A percentile compares a stretch with the other conserved stretches of the same genome.
These are phyloP conservation scores for Podila epicladia DNA, from an alignment of 192 early-diverging fungal species.

Conservation along the genomic window DNA sequence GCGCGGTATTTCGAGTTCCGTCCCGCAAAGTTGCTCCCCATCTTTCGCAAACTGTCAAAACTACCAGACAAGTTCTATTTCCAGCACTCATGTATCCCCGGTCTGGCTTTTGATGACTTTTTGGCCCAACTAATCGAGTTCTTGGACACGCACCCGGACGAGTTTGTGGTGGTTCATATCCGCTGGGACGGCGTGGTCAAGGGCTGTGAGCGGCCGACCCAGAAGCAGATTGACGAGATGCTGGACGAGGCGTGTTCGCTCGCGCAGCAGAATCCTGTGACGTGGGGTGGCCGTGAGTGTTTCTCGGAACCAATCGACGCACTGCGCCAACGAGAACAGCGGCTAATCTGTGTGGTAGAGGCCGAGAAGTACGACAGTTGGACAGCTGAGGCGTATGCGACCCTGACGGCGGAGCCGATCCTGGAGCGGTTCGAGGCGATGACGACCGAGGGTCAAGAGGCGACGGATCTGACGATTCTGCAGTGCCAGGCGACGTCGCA, in stretches of 20 bases:
- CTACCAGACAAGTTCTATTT: conserved; percentile 31
- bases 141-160: conserved; percentile 14
- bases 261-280: not conserved
- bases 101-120: conserved; percentile 28
- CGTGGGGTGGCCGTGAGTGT: conserved; percentile 22
- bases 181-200: conserved; percentile 23
- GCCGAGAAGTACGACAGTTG: conserved; percentile 35
- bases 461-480: conserved; percentile 20
- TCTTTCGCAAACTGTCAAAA: conserved; percentile 17
- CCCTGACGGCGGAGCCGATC: conserved; percentile 12
- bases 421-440: conserved; percentile 22
- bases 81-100: conserved; percentile 32
- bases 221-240: conserved; percentile 13
- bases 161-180: conserved; percentile 31
- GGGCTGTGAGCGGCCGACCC: conserved; percentile 11
- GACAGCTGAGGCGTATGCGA: conserved; percentile 25
- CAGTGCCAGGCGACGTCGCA: conserved; percentile 36
- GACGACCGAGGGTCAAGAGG: conserved; percentile 23
- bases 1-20: conserved; percentile 35
- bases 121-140: conserved; percentile 17
- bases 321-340: conserved; percentile 1
- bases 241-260: conserved; percentile 9
- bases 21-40: conserved; percentile 23
- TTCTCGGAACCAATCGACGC: conserved; percentile 22
- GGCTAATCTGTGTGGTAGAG: conserved; percentile 18